These are phyloP conservation scores for Coniochaeta sp. DNA, from an alignment of 2,329 filamentous ascomycete species.

Conservation along the genomic window DNA sequence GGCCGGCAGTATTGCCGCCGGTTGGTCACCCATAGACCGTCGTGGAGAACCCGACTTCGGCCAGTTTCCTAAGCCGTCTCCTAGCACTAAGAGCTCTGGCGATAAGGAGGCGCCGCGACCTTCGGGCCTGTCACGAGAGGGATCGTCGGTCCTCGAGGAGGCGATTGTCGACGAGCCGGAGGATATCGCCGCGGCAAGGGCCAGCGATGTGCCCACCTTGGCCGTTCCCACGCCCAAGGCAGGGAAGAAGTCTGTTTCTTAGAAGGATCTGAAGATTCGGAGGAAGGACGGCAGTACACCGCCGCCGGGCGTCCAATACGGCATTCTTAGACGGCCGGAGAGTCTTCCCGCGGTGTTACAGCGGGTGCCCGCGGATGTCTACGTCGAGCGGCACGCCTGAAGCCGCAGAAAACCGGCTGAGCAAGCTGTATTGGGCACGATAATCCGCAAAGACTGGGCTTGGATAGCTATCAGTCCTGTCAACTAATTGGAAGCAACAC, in stretches of 20 bases:
- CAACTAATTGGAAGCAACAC: no score
- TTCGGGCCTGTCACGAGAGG: constrained; percentile 10
- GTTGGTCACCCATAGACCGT: constrained; percentile 66
- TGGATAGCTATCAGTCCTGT: no score
- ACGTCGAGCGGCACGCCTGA: neutral
- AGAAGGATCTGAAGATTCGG: neutral
- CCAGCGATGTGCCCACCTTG: constrained; percentile 15
- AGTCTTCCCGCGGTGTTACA: neutral
- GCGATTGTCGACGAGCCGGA: constrained; percentile 27
- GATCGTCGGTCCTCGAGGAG: constrained; percentile 12
- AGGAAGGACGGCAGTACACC: neutral
- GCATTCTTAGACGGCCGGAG: neutral
- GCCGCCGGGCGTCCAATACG: neutral
- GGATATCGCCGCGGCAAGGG: constrained; percentile 19
- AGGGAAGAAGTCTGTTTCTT: constrained; percentile 6
- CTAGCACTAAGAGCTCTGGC: constrained; percentile 7
- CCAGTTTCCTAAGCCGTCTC: constrained; percentile 22
- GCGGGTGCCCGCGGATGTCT: neutral
- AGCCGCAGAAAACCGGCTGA: neutral
- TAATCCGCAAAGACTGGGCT: no score
- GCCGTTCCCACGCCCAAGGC: constrained; percentile 11
- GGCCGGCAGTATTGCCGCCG: constrained; percentile 67
- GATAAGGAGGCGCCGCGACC: constrained; percentile 15
- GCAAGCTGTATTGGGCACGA: neutral
- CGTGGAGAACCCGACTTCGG: constrained; percentile 29